These are phyloP conservation scores for Hypoxylon sp. DNA, from an alignment of 2,329 filamentous ascomycete species.

Conservation along the genomic window DNA sequence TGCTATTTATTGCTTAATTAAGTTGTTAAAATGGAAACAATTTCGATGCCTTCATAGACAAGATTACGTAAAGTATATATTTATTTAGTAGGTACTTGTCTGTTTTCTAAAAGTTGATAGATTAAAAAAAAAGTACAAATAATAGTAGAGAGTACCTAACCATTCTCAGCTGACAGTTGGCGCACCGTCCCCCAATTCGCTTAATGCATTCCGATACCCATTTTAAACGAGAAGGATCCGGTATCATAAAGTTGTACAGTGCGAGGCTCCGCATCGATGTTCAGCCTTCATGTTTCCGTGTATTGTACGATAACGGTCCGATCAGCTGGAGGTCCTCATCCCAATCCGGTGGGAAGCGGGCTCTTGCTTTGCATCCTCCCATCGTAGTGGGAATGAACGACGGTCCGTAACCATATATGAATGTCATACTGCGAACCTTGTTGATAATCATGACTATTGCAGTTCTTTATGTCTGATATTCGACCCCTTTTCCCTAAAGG, in stretches of 20 bases:
- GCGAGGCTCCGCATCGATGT: constrained; percentile 5
- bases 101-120: not conserved
- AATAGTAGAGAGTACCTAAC: not conserved
- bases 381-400: constrained; percentile 2
- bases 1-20: not conserved
- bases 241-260: constrained; percentile 13
- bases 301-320: constrained; percentile 20
- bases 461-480: not conserved
- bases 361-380: constrained; percentile 7
- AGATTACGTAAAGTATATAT: not conserved
- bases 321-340: constrained; percentile 19
- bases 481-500: not conserved
- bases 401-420: not conserved
- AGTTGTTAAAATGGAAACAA: not conserved
- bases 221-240: not conserved
- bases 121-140: not conserved
- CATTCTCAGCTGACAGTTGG: constrained; percentile 20
- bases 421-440: constrained; percentile 1
- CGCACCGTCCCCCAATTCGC: constrained; percentile 8
- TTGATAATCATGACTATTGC: constrained; percentile 9
- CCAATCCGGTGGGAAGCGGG: constrained; percentile 36
- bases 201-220: not conserved
- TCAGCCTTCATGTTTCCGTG: constrained; percentile 11
- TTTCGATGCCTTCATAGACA: not conserved
- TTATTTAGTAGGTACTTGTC: not conserved